These are phyloP conservation scores for Gnomoniopsis sp. DNA, from an alignment of 2,329 filamentous ascomycete species.

Conservation along the genomic window DNA sequence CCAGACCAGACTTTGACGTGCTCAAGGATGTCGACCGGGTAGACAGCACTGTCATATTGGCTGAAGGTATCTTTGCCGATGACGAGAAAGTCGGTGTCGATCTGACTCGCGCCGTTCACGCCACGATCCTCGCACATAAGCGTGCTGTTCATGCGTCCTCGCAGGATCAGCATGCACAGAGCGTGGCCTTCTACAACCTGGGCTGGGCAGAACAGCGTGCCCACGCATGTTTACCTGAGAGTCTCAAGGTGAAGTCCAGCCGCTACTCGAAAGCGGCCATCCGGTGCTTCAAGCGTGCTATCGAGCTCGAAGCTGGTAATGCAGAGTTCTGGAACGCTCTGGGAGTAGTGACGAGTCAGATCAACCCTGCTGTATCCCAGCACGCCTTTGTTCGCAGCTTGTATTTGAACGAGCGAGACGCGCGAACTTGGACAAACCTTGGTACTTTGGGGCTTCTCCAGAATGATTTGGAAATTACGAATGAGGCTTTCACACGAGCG, in stretches of 20 bases:
- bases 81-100: slow-evolving; percentile 47
- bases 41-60: slow-evolving; percentile 41
- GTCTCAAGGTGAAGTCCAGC: slow-evolving; percentile 54
- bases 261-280: slow-evolving; percentile 78
- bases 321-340: slow-evolving; percentile 96
- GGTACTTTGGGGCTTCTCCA: slow-evolving; percentile 82
- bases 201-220: slow-evolving; percentile 90
- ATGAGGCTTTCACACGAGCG: slow-evolving; percentile 82
- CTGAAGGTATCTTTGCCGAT: slow-evolving; percentile 41
- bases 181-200: slow-evolving; percentile 95
- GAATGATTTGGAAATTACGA: slow-evolving; percentile 80
- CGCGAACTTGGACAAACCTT: slow-evolving; percentile 85
- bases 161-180: slow-evolving; percentile 79
- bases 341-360: slow-evolving; percentile 80
- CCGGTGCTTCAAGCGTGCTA: slow-evolving; percentile 89
- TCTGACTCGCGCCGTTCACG: slow-evolving; percentile 60
- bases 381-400: slow-evolving; percentile 90
- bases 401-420: slow-evolving; percentile 85
- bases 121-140: slow-evolving; percentile 82
- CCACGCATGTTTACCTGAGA: slow-evolving; percentile 60
- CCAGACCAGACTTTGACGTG: slow-evolving; percentile 53
- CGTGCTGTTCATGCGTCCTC: slow-evolving; percentile 71
- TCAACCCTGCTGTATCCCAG: slow-evolving; percentile 85
- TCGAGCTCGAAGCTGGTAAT: slow-evolving; percentile 92
- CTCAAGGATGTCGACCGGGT: slow-evolving; percentile 69